Conservation (phyloP, 1,284 basidiomycete species). For the Boletellus deceptivus region DNA sequence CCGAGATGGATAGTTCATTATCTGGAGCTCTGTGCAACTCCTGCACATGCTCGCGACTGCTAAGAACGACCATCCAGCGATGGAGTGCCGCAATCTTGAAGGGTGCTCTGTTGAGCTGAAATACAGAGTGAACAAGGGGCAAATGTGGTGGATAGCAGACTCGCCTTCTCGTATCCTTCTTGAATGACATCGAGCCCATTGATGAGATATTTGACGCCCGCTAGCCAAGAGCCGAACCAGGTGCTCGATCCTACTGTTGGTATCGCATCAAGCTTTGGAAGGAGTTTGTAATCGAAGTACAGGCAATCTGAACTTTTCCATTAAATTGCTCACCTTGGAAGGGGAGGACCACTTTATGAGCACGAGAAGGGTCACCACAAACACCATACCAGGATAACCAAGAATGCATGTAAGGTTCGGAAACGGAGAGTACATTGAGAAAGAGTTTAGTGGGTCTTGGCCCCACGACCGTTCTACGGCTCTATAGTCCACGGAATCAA, state of each 20-base stretch:
- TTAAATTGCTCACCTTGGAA: too few species aligned
- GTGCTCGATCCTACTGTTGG: slow-evolving; percentile 25
- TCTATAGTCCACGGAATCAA: too few species aligned
- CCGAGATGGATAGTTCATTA: slow-evolving; percentile 13
- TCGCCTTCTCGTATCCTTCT: slow-evolving; percentile 25
- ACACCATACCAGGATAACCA: too few species aligned
- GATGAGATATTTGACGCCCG: slow-evolving; percentile 7
- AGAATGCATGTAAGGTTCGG: too few species aligned
- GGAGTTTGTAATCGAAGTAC: too few species aligned
- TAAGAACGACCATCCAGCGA: slow-evolving; percentile 43
- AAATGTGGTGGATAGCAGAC: neutral
- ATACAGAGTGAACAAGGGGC: too few species aligned
- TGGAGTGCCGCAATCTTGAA: slow-evolving; percentile 43
- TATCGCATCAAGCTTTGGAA: slow-evolving; percentile 7
- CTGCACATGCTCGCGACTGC: slow-evolving; percentile 36
- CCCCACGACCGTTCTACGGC: too few species aligned
- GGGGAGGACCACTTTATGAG: too few species aligned
- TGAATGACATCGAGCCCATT: slow-evolving; percentile 16
- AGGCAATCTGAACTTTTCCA: too few species aligned
- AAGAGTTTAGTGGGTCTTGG: too few species aligned
- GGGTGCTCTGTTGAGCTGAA: slow-evolving; percentile 35
- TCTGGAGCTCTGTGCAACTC: slow-evolving; percentile 42
- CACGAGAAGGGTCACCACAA: too few species aligned
- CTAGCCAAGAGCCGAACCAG: slow-evolving; percentile 22
- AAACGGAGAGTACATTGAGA: too few species aligned